Percentiles rank a stretch among this genome's conserved stretches.
Evolutionary conservation across 345 rosid genomes (phyloP).

Genomic region (Salix koriyanagi): DNA sequence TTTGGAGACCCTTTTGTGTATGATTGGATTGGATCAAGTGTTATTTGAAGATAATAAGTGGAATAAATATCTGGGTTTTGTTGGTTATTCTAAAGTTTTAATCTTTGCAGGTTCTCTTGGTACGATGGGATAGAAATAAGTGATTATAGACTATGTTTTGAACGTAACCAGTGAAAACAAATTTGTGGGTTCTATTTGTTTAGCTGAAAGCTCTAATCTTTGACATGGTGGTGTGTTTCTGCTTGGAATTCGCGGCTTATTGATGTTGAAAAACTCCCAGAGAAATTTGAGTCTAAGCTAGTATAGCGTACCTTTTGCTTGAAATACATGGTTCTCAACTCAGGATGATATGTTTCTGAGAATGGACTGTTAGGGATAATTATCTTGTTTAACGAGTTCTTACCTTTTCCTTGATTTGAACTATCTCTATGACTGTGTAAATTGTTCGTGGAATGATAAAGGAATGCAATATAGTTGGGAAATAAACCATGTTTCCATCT

Average conservation of each 20-base stretch:
- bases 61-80: background rate
- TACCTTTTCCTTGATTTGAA: background rate
- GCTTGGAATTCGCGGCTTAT: background rate
- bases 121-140: background rate
- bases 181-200: background rate
- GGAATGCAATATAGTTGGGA: background rate
- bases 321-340: background rate
- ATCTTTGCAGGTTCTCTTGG: background rate
- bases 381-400: background rate
- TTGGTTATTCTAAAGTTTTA: background rate
- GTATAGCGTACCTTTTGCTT: background rate
- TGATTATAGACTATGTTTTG: background rate
- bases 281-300: background rate
- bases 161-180: background rate
- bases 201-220: background rate
- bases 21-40: background rate
- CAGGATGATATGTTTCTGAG: background rate
- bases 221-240: background rate
- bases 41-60: background rate
- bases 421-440: background rate
- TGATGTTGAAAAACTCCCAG: constrained; percentile 2
- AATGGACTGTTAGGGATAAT: background rate
- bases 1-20: background rate
- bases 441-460: background rate
- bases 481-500: constrained; percentile 13